These are phyloP conservation scores for Raddia distichophylla DNA, from an alignment of 176 grass and related monocot genomes.

Conservation along the genomic window DNA sequence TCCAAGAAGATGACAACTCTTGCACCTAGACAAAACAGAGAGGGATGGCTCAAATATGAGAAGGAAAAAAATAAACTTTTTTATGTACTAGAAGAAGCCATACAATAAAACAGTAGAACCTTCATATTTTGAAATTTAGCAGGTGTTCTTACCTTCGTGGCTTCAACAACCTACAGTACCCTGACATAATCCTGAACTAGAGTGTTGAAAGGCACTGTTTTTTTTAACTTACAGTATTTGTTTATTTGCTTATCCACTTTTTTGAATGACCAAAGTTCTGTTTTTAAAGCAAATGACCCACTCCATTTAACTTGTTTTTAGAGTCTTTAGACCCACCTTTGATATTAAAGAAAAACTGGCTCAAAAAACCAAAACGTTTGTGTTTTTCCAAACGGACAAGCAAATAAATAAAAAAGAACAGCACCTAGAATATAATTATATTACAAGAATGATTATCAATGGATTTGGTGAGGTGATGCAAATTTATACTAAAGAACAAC, in stretches of 20 bases:
- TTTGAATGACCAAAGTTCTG: too few relatives aligned
- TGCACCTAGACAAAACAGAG: constrained; percentile 50
- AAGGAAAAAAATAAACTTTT: background rate
- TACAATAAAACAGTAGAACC: background rate
- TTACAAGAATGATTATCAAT: constrained; percentile 4
- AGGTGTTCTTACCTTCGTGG: background rate
- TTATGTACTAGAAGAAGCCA: background rate
- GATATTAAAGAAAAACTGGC: too few relatives aligned
- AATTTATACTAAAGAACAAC: background rate
- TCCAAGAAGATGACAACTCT: constrained; percentile 85
- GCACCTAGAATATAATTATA: background rate
- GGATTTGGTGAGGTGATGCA: background rate
- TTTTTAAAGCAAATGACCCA: too few relatives aligned
- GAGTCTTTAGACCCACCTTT: too few relatives aligned
- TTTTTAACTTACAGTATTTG: too few relatives aligned
- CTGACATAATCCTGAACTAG: background rate
- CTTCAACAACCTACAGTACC: background rate
- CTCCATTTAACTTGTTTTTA: too few relatives aligned
- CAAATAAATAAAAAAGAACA: too few relatives aligned
- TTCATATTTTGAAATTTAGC: background rate
- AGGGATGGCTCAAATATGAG: background rate
- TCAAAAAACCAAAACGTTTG: too few relatives aligned
- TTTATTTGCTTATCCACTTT: too few relatives aligned
- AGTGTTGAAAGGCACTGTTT: background rate
- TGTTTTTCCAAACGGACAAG: too few relatives aligned